These are phyloP conservation scores for Purpureocillium lavendulum DNA, from an alignment of 2,329 filamentous ascomycete species.

Conservation along the genomic window DNA sequence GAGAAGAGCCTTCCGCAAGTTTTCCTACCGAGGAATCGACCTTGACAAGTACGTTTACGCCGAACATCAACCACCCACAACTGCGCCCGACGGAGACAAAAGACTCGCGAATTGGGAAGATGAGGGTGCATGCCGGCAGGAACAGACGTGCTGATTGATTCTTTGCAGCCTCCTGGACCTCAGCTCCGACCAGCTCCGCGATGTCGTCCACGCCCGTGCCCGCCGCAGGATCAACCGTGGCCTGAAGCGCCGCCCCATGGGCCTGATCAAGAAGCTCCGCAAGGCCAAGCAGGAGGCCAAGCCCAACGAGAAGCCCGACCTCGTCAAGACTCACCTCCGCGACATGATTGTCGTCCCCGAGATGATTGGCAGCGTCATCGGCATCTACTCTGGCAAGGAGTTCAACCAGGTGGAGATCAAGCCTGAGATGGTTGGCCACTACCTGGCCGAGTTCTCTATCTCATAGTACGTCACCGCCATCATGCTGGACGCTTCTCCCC, in stretches of 20 bases:
- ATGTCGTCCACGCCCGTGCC: slow-evolving; percentile 98
- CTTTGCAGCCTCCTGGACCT: slow-evolving; percentile 86
- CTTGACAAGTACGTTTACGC: slow-evolving; percentile 81
- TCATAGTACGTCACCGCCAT: slow-evolving; percentile 71
- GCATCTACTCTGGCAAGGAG: slow-evolving; percentile 99
- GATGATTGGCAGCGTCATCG: slow-evolving; percentile 98
- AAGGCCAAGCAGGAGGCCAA: slow-evolving; percentile 98
- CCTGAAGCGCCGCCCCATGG: slow-evolving; percentile 99
- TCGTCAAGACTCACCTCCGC: slow-evolving; percentile 98
- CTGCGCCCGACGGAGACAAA: slow-evolving; percentile 4
- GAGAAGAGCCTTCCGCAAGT: slow-evolving; percentile 99
- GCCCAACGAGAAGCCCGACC: slow-evolving; percentile 99
- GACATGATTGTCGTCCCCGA: slow-evolving; percentile 99
- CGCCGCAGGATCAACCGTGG: slow-evolving; percentile 99
- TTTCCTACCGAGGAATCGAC: slow-evolving; percentile 98
- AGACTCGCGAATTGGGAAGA: not conserved
- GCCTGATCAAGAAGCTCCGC: slow-evolving; percentile 99
- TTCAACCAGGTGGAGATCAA: slow-evolving; percentile 99
- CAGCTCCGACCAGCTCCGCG: slow-evolving; percentile 94
- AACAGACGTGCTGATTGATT: slow-evolving; percentile 13
- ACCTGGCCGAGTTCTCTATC: slow-evolving; percentile 98
- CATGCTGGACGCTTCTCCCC: too few relatives aligned
- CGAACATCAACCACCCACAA: too few relatives aligned
- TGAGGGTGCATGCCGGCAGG: slow-evolving; percentile 1
- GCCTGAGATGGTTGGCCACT: slow-evolving; percentile 99